Conservation (phyloP, 495 filamentous ascomycete species). For the Baudoinia panamericana region DNA sequence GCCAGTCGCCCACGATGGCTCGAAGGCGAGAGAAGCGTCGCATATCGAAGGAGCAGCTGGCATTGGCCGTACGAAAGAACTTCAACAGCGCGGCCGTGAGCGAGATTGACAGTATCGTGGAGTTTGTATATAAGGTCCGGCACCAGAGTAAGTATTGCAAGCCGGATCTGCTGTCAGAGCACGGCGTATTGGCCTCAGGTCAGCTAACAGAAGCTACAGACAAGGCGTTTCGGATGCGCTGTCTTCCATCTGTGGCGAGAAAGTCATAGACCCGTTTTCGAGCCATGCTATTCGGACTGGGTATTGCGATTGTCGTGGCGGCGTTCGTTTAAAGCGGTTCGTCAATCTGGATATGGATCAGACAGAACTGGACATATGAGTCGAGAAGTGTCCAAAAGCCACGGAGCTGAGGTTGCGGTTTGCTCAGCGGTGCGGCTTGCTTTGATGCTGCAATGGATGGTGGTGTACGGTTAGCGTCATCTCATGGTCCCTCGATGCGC, state of each 20-base stretch:
- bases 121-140: slow-evolving; percentile 71
- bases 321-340: too few species aligned
- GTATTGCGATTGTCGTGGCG: too few species aligned
- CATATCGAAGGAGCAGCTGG: slow-evolving; percentile 64
- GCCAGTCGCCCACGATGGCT: slow-evolving; percentile 61
- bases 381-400: too few species aligned
- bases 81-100: slow-evolving; percentile 75
- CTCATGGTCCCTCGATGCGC: too few species aligned
- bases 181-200: background rate
- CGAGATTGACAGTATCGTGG: slow-evolving; percentile 78
- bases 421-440: too few species aligned
- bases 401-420: too few species aligned
- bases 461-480: too few species aligned
- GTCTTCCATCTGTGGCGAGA: slow-evolving; percentile 24
- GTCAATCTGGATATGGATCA: too few species aligned
- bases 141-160: slow-evolving; percentile 37
- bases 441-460: too few species aligned
- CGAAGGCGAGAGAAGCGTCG: slow-evolving; percentile 46
- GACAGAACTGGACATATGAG: too few species aligned
- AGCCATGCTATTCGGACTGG: too few species aligned
- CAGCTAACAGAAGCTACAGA: slow-evolving; percentile 22
- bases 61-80: slow-evolving; percentile 72
- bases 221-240: slow-evolving; percentile 36
- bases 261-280: slow-evolving; percentile 14
- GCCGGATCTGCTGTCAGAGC: background rate